Evolutionary conservation across 805 yeast species (phyloP).

Genomic region (Hanseniaspora meyeri): DNA sequence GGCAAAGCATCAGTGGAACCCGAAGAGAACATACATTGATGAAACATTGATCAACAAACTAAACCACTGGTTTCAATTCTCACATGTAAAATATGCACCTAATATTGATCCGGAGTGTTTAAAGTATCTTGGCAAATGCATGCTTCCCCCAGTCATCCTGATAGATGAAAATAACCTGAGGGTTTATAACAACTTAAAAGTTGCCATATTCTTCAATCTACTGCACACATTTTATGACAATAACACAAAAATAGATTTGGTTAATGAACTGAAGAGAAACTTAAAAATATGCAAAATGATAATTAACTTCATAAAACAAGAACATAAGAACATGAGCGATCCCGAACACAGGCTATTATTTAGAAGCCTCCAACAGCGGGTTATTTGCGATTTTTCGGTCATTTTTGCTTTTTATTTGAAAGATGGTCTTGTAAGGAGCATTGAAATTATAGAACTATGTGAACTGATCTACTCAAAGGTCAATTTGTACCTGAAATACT

Average conservation of each 20-base stretch:
- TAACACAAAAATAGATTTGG: background rate
- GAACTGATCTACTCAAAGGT: background rate
- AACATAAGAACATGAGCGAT: background rate
- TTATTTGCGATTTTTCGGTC: background rate
- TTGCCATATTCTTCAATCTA: background rate
- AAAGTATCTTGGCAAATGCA: background rate
- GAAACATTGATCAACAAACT: background rate
- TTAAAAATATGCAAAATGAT: background rate
- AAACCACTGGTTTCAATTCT: background rate
- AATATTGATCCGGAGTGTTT: background rate
- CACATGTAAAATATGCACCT: background rate
- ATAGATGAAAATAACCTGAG: background rate
- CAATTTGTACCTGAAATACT: background rate
- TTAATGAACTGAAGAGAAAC: background rate
- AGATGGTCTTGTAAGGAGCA: background rate
- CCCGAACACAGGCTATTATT: background rate
- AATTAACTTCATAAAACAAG: background rate
- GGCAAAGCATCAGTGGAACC: background rate
- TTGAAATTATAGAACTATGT: background rate
- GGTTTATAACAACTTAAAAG: background rate
- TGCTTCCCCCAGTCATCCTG: background rate
- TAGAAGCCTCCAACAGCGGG: background rate
- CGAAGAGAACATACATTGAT: background rate
- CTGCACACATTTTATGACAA: background rate
- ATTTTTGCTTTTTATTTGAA: background rate